A percentile compares a stretch with the other conserved stretches of the same genome.
Conservation (phyloP, 1,284 basidiomycete species). For the Apiotrichum akiyoshidainum region DNA sequence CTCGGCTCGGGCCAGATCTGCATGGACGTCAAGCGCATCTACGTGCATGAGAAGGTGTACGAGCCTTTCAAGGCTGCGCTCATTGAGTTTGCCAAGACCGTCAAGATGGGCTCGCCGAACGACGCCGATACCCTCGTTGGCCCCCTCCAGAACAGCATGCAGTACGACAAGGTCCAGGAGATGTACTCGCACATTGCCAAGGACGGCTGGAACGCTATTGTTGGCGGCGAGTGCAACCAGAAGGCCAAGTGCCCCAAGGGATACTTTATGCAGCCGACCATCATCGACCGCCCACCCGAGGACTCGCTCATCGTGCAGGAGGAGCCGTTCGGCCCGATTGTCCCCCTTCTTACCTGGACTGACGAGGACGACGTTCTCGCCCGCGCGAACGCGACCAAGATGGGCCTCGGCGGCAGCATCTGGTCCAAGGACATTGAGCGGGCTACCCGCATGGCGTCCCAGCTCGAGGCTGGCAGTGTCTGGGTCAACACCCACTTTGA, state of each 20-base stretch:
- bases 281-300: conserved; percentile 74
- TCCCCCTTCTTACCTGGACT: conserved; percentile 67
- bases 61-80: conserved; percentile 44
- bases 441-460: conserved; percentile 90
- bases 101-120: conserved; percentile 87
- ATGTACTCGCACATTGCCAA: conserved; percentile 82
- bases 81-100: conserved; percentile 61
- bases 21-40: conserved; percentile 44
- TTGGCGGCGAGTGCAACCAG: conserved; percentile 66
- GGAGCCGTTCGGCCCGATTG: conserved; percentile 82
- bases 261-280: conserved; percentile 80
- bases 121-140: conserved; percentile 81
- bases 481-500: conserved; percentile 65
- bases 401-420: conserved; percentile 87
- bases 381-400: conserved; percentile 76
- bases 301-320: conserved; percentile 62
- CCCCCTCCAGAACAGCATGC: conserved; percentile 82
- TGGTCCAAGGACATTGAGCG: conserved; percentile 83
- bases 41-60: conserved; percentile 47
- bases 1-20: conserved; percentile 81
- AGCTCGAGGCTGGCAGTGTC: conserved; percentile 82
- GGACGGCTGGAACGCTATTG: conserved; percentile 78
- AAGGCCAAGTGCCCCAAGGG: conserved; percentile 44
- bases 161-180: conserved; percentile 77
- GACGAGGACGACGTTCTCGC: conserved; percentile 87